Conservation (phyloP, 441 rosid genomes). For the California macrophylla region DNA sequence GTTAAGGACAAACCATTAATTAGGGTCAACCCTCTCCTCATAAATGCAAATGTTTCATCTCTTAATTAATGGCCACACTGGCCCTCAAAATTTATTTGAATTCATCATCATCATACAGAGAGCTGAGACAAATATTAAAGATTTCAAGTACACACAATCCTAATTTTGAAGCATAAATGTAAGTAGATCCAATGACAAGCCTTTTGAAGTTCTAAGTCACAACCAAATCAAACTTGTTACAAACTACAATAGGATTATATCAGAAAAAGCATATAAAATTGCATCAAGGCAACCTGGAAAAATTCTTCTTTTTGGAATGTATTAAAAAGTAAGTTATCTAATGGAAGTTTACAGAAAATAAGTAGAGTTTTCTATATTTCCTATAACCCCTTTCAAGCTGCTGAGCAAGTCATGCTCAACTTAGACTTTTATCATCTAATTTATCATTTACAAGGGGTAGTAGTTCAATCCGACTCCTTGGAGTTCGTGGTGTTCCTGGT, state of each 20-base stretch:
- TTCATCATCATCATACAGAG: no score
- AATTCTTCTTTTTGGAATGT: not conserved
- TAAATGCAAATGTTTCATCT: not conserved
- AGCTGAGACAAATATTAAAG: no score
- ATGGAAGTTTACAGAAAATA: slow-evolving; percentile 14
- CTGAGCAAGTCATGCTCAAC: slow-evolving; percentile 6
- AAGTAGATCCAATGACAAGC: no score
- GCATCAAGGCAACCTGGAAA: not conserved
- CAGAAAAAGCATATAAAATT: not conserved
- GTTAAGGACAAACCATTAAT: not conserved
- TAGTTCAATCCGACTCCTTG: slow-evolving; percentile 60
- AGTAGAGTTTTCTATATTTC: not conserved
- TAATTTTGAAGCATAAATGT: no score
- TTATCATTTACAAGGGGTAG: slow-evolving; percentile 91
- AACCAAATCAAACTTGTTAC: no score
- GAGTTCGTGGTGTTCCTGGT: slow-evolving; percentile 65
- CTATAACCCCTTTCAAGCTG: slow-evolving; percentile 12
- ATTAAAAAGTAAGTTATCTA: slow-evolving; percentile 17
- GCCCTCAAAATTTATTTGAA: no score
- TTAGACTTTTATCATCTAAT: slow-evolving; percentile 67
- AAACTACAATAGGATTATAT: no score
- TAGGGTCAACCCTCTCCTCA: no score
- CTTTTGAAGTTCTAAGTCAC: no score
- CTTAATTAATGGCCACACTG: no score
- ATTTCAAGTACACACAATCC: no score